Evolutionary conservation across 257 asterid genomes (phyloP).

Genomic region (Scutellaria barbata): DNA sequence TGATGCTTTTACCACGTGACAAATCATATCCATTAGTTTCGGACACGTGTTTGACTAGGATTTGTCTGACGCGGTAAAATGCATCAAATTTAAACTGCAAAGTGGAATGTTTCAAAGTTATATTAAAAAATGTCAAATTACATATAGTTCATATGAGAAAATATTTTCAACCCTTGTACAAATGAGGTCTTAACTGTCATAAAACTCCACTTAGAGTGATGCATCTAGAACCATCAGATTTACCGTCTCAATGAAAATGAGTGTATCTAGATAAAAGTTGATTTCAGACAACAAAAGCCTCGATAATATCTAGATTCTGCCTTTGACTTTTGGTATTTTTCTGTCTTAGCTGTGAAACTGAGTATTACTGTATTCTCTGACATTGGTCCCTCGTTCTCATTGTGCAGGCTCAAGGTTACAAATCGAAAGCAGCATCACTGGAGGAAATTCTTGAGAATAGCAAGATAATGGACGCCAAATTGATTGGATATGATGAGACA

Average conservation of each 20-base stretch:
- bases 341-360: slow-evolving; percentile 12
- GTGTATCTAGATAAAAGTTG: slow-evolving; percentile 17
- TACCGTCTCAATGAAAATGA: background rate
- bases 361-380: slow-evolving; percentile 9
- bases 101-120: too few species aligned
- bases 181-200: background rate
- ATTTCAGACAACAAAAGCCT: background rate
- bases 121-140: too few species aligned
- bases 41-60: too few species aligned
- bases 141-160: too few species aligned
- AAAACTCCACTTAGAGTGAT: slow-evolving; percentile 2
- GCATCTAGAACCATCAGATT: slow-evolving; percentile 6
- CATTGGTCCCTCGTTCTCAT: slow-evolving; percentile 31
- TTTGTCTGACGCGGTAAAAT: too few species aligned
- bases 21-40: too few species aligned
- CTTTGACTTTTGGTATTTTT: background rate
- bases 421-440: slow-evolving; percentile 57
- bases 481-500: slow-evolving; percentile 83
- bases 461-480: slow-evolving; percentile 55
- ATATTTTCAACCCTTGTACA: too few species aligned
- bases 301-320: background rate
- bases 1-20: too few species aligned
- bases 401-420: slow-evolving; percentile 75
- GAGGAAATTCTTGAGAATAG: slow-evolving; percentile 62
- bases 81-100: too few species aligned